phyloP scores from a whole-genome alignment of 2,329 filamentous ascomycete species.

The Pestalotiopsis sp. region DNA sequence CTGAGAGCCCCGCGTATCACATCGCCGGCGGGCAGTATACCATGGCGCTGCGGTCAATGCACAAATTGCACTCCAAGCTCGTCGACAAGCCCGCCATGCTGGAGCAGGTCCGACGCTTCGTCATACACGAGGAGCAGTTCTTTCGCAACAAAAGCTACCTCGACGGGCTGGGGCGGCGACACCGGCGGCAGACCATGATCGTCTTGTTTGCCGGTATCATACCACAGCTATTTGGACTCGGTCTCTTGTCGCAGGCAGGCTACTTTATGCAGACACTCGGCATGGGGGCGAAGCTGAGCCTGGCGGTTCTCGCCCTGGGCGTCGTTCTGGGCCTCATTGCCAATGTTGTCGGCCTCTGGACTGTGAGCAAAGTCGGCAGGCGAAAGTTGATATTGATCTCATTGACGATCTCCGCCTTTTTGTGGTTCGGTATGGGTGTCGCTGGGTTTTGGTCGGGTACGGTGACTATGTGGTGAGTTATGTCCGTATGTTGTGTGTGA shows the following conservation, averaged over 20 bases:
- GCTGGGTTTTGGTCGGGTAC: constrained; percentile 43
- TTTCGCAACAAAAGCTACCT: constrained; percentile 36
- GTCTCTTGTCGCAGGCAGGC: constrained; percentile 43
- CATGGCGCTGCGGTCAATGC: constrained; percentile 47
- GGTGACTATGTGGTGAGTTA: constrained; percentile 40
- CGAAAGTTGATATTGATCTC: constrained; percentile 40
- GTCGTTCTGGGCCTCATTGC: constrained; percentile 46
- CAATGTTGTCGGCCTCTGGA: constrained; percentile 47
- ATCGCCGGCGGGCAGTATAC: constrained; percentile 42
- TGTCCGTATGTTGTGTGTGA: not conserved
- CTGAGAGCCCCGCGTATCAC: constrained; percentile 53
- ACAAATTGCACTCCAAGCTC: constrained; percentile 46
- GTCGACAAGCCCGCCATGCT: constrained; percentile 35
- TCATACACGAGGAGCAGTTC: constrained; percentile 39
- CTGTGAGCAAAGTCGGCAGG: constrained; percentile 42
- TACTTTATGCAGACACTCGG: constrained; percentile 42
- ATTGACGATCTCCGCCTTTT: constrained; percentile 30
- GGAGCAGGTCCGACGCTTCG: constrained; percentile 48
- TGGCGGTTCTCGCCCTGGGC: constrained; percentile 48
- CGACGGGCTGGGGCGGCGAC: constrained; percentile 45
- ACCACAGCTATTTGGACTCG: constrained; percentile 47
- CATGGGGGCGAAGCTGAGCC: constrained; percentile 30
- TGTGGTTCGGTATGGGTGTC: constrained; percentile 51
- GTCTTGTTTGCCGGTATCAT: constrained; percentile 44
- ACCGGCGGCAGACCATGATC: constrained; percentile 44